A percentile compares a stretch with the other conserved stretches of the same genome.
Conservation (phyloP, 352 stramenopile genomes). For the Plasmopara muralis region DNA sequence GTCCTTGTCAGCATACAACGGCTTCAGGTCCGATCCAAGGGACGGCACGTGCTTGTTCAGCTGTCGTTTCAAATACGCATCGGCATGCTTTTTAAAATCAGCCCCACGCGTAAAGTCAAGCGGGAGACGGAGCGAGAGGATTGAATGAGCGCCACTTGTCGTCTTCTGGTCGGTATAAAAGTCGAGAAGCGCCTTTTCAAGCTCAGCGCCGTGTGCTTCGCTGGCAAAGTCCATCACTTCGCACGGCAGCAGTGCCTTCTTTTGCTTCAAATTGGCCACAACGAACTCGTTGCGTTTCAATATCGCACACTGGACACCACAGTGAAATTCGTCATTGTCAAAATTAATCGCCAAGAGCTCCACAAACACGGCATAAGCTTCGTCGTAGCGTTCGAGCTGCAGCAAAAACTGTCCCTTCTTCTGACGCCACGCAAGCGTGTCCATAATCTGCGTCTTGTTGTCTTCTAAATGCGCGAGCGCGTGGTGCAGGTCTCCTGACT, state of each 20-base stretch:
- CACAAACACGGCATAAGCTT: conserved; percentile 58
- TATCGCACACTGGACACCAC: conserved; percentile 78
- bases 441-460: conserved; percentile 63
- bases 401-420: conserved; percentile 73
- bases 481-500: conserved; percentile 79
- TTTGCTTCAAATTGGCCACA: conserved; percentile 22
- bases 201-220: conserved; percentile 33
- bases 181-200: conserved; percentile 40
- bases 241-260: conserved; percentile 36
- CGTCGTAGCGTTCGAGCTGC: conserved; percentile 53
- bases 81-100: conserved; percentile 61
- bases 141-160: conserved; percentile 55
- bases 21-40: conserved; percentile 90
- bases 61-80: conserved; percentile 56
- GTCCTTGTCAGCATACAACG: conserved; percentile 68
- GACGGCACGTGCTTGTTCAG: conserved; percentile 91
- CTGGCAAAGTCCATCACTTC: conserved; percentile 46
- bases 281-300: conserved; percentile 53
- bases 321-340: conserved; percentile 89
- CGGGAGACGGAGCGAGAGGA: conserved; percentile 86
- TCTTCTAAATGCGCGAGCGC: conserved; percentile 84
- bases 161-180: conserved; percentile 48
- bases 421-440: conserved; percentile 69
- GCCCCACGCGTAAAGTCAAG: conserved; percentile 82
- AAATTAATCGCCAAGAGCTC: conserved; percentile 82